These are phyloP conservation scores for Moricandia moricandioides DNA, from an alignment of 345 rosid genomes.

Conservation along the genomic window DNA sequence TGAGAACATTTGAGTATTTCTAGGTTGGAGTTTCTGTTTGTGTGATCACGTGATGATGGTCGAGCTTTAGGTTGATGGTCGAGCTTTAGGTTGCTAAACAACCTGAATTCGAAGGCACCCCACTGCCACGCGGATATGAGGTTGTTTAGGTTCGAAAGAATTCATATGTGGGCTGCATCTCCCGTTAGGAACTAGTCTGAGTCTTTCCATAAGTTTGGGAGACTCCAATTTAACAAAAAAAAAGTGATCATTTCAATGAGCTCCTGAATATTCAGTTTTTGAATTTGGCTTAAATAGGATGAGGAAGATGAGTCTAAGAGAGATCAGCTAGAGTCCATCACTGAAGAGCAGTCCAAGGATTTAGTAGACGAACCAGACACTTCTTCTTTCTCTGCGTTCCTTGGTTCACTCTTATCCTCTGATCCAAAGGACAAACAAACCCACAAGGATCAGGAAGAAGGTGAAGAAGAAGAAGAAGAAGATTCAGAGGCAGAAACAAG, in stretches of 20 bases:
- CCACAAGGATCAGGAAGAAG: conserved; percentile 36
- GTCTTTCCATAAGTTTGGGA: too few relatives aligned
- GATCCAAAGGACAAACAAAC: conserved; percentile 34
- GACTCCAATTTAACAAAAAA: too few relatives aligned
- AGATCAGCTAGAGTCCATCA: conserved; percentile 47
- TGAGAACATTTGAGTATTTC: neutral
- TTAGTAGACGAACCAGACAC: conserved; percentile 80
- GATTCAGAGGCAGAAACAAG: conserved; percentile 37
- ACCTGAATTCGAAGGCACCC: too few relatives aligned
- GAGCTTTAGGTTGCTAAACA: too few relatives aligned
- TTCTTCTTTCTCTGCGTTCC: conserved; percentile 89
- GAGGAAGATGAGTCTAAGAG: conserved; percentile 46
- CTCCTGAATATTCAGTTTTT: neutral
- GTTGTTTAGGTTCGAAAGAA: too few relatives aligned
- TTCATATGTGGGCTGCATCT: too few relatives aligned
- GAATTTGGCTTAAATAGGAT: conserved; percentile 39
- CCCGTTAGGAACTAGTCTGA: too few relatives aligned
- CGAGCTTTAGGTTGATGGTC: too few relatives aligned
- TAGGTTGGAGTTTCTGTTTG: neutral
- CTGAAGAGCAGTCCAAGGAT: conserved; percentile 46
- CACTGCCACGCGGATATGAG: too few relatives aligned
- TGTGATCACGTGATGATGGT: too few relatives aligned
- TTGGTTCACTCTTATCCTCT: conserved; percentile 73
- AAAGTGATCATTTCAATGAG: too few relatives aligned
- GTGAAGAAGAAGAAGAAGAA: conserved; percentile 41